These are phyloP conservation scores for Cladophialophora carrionii DNA, from an alignment of 2,329 filamentous ascomycete species.

Conservation along the genomic window DNA sequence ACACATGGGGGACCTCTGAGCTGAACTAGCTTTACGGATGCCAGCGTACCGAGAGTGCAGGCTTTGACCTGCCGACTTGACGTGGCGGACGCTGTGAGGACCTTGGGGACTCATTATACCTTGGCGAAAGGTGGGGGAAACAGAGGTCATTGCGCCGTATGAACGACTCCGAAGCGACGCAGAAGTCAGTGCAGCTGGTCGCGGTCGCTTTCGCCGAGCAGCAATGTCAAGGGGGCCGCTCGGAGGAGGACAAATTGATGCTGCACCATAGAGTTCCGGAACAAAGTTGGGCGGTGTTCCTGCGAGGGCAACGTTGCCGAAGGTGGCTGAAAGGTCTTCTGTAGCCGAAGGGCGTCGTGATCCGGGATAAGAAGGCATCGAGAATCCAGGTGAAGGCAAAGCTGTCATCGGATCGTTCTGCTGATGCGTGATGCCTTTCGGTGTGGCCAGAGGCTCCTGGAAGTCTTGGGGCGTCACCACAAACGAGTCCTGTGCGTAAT, in stretches of 20 bases:
- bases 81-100: conserved; percentile 50
- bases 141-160: conserved; percentile 46
- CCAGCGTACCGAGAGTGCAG: conserved; percentile 52
- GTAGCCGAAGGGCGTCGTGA: conserved; percentile 36
- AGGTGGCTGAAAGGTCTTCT: conserved; percentile 36
- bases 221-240: conserved; percentile 51
- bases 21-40: conserved; percentile 51
- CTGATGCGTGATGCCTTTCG: conserved; percentile 22
- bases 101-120: conserved; percentile 41
- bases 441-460: conserved; percentile 29
- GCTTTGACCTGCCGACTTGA: conserved; percentile 50
- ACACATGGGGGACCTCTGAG: conserved; percentile 54
- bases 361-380: conserved; percentile 34
- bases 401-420: conserved; percentile 16
- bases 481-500: conserved; percentile 28
- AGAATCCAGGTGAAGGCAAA: conserved; percentile 33
- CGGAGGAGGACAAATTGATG: conserved; percentile 43
- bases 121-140: conserved; percentile 48
- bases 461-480: conserved; percentile 31
- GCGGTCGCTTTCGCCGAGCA: conserved; percentile 51
- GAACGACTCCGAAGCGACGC: conserved; percentile 45
- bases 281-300: conserved; percentile 23
- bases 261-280: conserved; percentile 65
- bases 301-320: conserved; percentile 35
- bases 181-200: conserved; percentile 53